Conservation (phyloP, 2,329 filamentous ascomycete species). For the Dendrostoma leiphaemia region DNA sequence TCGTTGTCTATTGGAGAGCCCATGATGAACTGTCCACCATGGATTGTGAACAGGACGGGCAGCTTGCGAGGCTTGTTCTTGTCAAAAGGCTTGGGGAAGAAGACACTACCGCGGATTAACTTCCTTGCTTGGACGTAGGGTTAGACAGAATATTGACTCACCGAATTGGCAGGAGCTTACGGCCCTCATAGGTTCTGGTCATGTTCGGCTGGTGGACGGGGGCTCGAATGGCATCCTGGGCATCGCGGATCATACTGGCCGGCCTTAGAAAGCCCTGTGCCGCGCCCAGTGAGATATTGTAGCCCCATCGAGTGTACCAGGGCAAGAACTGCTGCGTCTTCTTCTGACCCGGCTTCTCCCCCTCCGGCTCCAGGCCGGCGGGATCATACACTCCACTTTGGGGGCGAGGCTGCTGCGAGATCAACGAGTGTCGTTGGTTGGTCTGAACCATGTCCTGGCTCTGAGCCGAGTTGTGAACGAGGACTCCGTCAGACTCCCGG, state of each 20-base stretch:
- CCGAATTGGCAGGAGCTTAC: constrained; percentile 4
- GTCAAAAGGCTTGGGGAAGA: constrained; percentile 10
- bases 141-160: neutral
- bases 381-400: constrained; percentile 4
- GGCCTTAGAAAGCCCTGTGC: constrained; percentile 10
- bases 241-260: constrained; percentile 8
- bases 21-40: constrained; percentile 12
- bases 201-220: constrained; percentile 1
- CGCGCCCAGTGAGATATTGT: constrained; percentile 3
- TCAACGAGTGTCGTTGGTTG: neutral
- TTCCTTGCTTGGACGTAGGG: too few relatives aligned
- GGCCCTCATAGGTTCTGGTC: constrained; percentile 6
- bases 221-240: constrained; percentile 8
- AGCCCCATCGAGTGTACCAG: constrained; percentile 12
- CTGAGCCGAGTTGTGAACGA: constrained; percentile 5
- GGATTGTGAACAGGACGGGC: constrained; percentile 9
- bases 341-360: constrained; percentile 5
- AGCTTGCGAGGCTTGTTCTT: constrained; percentile 11
- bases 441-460: constrained; percentile 8
- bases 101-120: too few relatives aligned
- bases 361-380: neutral
- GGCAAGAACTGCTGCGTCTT: constrained; percentile 9
- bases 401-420: constrained; percentile 8
- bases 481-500: neutral
- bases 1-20: constrained; percentile 11